Evolutionary conservation across 768 basidiomycete species (phyloP), one percentile per base, ranked within the genome.

Genomic region (Mycena galopus): DNA sequence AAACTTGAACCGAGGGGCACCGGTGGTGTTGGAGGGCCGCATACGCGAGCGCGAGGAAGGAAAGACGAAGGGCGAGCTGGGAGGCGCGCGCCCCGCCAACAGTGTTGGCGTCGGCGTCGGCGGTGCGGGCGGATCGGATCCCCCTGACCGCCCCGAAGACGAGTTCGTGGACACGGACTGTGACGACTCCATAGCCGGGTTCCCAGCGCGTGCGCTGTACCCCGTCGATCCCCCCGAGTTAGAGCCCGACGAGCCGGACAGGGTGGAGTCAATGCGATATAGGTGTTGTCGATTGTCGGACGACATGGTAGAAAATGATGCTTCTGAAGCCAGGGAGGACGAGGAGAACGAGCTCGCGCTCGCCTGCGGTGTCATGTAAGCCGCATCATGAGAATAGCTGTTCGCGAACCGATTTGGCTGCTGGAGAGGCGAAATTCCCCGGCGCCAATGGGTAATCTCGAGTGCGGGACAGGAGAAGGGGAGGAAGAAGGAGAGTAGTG

Each of bases 21-120:
- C 60, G n/a, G 42, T 47, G 42, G 30, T 4, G 2, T 44, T 57
- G 50, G 29, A 56, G 29, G 72, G 77, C 9, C 73, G 70, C 4
- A 71, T 76, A 0, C 73, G 50, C 7, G 77, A 77, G 12, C 77
- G 76, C 16, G 77, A 77, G 1, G 76, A 77, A 10, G 77, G 77
- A 51, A 74, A 78, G 7, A 78, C 71, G 56, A 78, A 78, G 25
- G 69, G 27, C 1, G 69, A 19, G 51, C 50, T 3, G 3, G 67
- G 21, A 17, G 23, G 65, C 17, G 50, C 10, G 2, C 61, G 51
- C 16, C 37, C n/a, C 14, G 29, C 60, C 14, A 35, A 14, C 14
- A 10, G 17, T 14, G 44, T 39, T 7, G 58, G 23, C 23, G 56
- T 44, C 21, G 70, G 47, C n/a, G 58, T 9, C 2, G 42, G 44